These are phyloP conservation scores for Cladosporium sp. DNA, from an alignment of 2,329 filamentous ascomycete species.

Conservation along the genomic window DNA sequence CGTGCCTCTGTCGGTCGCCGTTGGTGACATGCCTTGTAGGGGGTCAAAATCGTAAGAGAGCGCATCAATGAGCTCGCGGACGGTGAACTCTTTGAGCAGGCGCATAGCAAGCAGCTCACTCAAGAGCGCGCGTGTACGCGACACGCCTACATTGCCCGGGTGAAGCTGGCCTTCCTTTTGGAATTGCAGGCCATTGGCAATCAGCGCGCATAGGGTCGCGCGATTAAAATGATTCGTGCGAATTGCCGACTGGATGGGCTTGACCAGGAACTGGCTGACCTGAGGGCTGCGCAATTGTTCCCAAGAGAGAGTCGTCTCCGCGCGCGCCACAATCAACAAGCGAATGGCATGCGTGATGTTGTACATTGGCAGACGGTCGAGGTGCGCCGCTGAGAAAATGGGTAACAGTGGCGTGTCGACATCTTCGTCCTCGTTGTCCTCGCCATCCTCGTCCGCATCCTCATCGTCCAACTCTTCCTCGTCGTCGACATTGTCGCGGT, in stretches of 20 bases:
- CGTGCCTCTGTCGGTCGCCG: conserved; percentile 33
- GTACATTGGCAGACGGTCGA: conserved; percentile 85
- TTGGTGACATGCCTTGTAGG: conserved; percentile 69
- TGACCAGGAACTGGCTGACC: conserved; percentile 90
- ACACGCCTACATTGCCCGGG: conserved; percentile 79
- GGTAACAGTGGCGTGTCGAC: conserved; percentile 59
- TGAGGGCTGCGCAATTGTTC: conserved; percentile 94
- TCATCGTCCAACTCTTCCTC: conserved; percentile 31
- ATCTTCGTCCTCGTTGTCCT: conserved; percentile 41
- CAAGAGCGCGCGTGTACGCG: conserved; percentile 78
- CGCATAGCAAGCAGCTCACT: conserved; percentile 90
- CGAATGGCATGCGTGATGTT: conserved; percentile 86
- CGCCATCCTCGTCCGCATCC: conserved; percentile 37
- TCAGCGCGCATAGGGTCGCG: conserved; percentile 81
- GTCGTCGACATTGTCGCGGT: conserved; percentile 26
- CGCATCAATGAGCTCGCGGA: conserved; percentile 86
- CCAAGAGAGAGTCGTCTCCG: conserved; percentile 90
- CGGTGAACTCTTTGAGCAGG: conserved; percentile 82
- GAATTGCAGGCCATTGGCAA: conserved; percentile 94
- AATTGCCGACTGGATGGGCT: conserved; percentile 91
- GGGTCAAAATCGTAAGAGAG: conserved; percentile 95
- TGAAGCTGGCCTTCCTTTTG: conserved; percentile 78
- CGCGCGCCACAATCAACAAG: conserved; percentile 75
- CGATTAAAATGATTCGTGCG: conserved; percentile 76
- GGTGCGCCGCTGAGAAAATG: conserved; percentile 73